Evolutionary conservation across 805 yeast genomes (phyloP).

Genomic region (Ogataea salicorniae): DNA sequence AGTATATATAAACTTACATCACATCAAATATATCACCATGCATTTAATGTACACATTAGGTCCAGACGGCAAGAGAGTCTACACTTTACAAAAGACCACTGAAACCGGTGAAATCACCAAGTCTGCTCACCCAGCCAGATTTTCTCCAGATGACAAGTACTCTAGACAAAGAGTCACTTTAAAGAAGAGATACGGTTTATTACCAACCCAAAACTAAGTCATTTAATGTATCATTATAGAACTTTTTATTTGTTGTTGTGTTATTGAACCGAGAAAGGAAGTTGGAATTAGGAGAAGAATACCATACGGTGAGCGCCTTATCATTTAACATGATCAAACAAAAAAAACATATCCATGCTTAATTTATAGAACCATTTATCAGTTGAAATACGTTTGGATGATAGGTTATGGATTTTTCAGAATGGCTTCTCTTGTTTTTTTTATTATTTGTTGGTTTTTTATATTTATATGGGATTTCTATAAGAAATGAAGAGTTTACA

Average conservation of each 20-base stretch:
- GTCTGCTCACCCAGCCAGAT: conserved; percentile 99
- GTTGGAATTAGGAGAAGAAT: no score
- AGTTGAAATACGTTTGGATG: no score
- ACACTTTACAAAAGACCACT: conserved; percentile 81
- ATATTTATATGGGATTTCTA: background rate
- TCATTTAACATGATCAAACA: no score
- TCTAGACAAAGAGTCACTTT: conserved; percentile 98
- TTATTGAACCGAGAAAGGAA: background rate
- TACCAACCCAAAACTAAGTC: conserved; percentile 69
- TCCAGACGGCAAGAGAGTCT: conserved; percentile 90
- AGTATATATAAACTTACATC: background rate
- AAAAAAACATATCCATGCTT: no score
- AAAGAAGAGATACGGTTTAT: conserved; percentile 85
- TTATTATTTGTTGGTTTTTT: no score
- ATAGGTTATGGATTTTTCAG: no score
- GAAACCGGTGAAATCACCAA: conserved; percentile 91
- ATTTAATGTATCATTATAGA: background rate
- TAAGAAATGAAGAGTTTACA: background rate
- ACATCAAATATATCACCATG: conserved; percentile 40
- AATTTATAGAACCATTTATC: no score
- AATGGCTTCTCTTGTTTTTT: no score
- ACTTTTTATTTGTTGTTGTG: background rate
- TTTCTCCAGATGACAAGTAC: conserved; percentile 98
- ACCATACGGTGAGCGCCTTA: no score
- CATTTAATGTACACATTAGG: conserved; percentile 98